A percentile compares a stretch with the other conserved stretches of the same genome.
Conservation (phyloP, 2,329 filamentous ascomycete species). For the Alternaria ethzedia region DNA sequence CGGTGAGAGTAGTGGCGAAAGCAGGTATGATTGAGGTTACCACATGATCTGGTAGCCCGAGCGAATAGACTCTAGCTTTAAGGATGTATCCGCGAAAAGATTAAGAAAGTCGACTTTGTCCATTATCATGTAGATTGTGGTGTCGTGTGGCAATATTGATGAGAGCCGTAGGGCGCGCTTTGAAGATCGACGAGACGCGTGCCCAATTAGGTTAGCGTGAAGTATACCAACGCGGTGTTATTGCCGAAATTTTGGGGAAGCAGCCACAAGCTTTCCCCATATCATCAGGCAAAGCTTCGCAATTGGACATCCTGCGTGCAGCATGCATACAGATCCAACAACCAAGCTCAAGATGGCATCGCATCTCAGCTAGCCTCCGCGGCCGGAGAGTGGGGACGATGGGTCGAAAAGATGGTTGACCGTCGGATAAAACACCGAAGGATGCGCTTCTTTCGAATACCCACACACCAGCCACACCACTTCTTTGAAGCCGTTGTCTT, state of each 20-base stretch:
- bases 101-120: neutral
- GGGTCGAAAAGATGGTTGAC: neutral
- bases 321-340: neutral
- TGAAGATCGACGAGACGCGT: neutral
- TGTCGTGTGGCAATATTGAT: neutral
- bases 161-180: neutral
- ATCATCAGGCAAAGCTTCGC: neutral
- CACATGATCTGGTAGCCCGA: neutral
- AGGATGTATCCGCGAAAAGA: neutral
- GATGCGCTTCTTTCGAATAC: neutral
- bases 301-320: neutral
- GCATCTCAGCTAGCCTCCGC: slow-evolving; percentile 25
- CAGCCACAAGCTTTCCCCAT: neutral
- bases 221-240: slow-evolving; percentile 10
- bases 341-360: neutral
- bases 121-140: neutral
- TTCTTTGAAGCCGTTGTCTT: neutral
- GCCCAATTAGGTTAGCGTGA: neutral
- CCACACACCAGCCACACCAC: neutral
- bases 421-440: slow-evolving; percentile 17
- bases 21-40: neutral
- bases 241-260: slow-evolving; percentile 6
- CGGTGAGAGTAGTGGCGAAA: neutral
- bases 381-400: slow-evolving; percentile 22
- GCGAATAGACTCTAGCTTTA: too few relatives aligned